A percentile compares a stretch with the other conserved stretches of the same genome.
Evolutionary conservation across 1,284 basidiomycete species (phyloP).

Genomic region (Golubevia sp.): DNA sequence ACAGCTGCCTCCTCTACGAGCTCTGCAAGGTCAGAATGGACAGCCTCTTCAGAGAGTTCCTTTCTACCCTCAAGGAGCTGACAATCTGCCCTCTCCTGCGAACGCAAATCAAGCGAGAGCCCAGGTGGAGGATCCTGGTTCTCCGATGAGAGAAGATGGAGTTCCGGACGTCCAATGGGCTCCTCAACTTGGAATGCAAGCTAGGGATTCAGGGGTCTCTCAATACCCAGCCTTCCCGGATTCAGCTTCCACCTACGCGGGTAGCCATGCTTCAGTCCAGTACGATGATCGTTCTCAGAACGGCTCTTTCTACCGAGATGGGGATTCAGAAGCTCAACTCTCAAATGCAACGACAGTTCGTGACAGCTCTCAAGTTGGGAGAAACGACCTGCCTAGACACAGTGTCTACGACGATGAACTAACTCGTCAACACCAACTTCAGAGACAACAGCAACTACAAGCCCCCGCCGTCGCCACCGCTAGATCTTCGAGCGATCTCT

Average conservation of each 20-base stretch:
- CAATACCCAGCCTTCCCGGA: constrained; percentile 45
- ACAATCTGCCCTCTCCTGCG: not conserved
- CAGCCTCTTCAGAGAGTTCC: constrained; percentile 11
- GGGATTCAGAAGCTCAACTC: not conserved
- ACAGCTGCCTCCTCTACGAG: not conserved
- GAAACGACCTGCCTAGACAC: constrained; percentile 11
- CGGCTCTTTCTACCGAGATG: constrained; percentile 2
- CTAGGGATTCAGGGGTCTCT: constrained; percentile 19
- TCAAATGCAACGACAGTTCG: constrained; percentile 4
- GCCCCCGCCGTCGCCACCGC: not conserved
- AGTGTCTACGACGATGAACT: constrained; percentile 21
- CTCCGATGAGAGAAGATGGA: constrained; percentile 32
- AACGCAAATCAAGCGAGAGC: constrained; percentile 10
- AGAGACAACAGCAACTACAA: not conserved
- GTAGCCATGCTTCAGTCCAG: constrained; percentile 19
- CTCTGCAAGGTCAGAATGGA: not conserved
- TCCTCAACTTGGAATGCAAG: constrained; percentile 10
- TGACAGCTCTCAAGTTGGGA: constrained; percentile 4
- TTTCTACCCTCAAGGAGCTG: constrained; percentile 11
- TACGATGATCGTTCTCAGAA: constrained; percentile 17
- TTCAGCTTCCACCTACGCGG: constrained; percentile 33
- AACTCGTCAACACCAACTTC: not conserved
- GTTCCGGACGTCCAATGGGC: constrained; percentile 27
- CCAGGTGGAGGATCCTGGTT: constrained; percentile 7
- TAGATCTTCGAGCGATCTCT: constrained; percentile 14